phyloP scores from a whole-genome alignment of 2,329 filamentous ascomycete species.

The Purpureocillium takamizusanense region DNA sequence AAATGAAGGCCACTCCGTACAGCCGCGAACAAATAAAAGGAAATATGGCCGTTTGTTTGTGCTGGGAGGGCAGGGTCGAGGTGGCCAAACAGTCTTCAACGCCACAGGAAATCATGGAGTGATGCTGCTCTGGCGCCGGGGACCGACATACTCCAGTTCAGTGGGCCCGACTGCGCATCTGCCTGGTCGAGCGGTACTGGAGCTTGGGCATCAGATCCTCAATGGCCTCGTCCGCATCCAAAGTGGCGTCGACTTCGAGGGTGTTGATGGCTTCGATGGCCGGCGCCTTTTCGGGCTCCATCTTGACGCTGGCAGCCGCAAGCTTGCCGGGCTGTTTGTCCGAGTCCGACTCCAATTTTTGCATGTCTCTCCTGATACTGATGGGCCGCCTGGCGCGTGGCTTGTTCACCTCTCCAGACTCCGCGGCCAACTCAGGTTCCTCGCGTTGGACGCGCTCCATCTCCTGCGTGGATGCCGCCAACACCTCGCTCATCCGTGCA shows the following conservation, averaged over 20 bases:
- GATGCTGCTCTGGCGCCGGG: too few species aligned
- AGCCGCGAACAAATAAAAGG: too few species aligned
- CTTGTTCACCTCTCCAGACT: conserved; percentile 28
- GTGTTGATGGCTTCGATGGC: conserved; percentile 10
- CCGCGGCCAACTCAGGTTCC: conserved; percentile 34
- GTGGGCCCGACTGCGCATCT: conserved; percentile 21
- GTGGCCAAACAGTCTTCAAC: too few species aligned
- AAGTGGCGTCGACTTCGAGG: conserved; percentile 23
- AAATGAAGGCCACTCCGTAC: too few species aligned
- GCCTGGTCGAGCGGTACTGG: conserved; percentile 32
- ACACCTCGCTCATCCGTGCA: conserved; percentile 53
- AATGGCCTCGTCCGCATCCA: conserved; percentile 33
- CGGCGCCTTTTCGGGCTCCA: conserved; percentile 8
- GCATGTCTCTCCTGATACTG: conserved; percentile 40
- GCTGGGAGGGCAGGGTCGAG: too few species aligned
- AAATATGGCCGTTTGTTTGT: too few species aligned
- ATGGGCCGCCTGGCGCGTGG: conserved; percentile 41
- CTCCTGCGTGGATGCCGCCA: conserved; percentile 51
- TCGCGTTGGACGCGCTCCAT: conserved; percentile 46
- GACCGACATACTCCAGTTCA: too few species aligned
- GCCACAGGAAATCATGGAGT: too few species aligned
- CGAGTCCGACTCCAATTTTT: conserved; percentile 16
- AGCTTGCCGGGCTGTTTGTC: conserved; percentile 14
- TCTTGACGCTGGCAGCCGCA: conserved; percentile 9
- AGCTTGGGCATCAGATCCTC: conserved; percentile 28